Conservation (phyloP, 805 yeast genomes). For the Ogataea methanolica region DNA sequence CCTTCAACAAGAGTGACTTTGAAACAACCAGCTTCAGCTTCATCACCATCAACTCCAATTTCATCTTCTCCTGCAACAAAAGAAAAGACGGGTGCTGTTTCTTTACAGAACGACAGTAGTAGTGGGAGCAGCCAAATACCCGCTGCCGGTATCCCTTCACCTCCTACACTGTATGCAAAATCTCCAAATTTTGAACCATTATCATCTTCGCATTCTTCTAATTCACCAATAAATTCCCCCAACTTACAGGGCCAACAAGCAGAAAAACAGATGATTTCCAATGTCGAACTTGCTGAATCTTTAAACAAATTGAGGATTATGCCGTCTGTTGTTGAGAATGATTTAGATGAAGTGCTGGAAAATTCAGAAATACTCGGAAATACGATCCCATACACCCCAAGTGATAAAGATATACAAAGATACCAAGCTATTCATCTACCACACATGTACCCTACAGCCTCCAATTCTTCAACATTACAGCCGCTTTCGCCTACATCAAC, state of each 20-base stretch:
- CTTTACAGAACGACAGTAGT: not conserved
- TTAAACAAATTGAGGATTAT: constrained; percentile 25
- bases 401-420: not conserved
- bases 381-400: not conserved
- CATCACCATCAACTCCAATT: too few relatives aligned
- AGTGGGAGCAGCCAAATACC: not conserved
- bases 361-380: constrained; percentile 6
- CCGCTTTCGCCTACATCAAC: not conserved
- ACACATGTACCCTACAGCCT: not conserved
- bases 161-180: not conserved
- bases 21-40: too few relatives aligned
- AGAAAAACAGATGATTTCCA: constrained; percentile 9
- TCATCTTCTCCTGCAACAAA: too few relatives aligned
- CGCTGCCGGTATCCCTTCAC: not conserved
- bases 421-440: constrained; percentile 1
- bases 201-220: constrained; percentile 17
- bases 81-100: too few relatives aligned
- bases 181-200: constrained; percentile 10
- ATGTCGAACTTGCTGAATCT: constrained; percentile 21
- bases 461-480: not conserved
- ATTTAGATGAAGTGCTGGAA: constrained; percentile 29
- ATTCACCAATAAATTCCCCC: constrained; percentile 15
- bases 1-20: too few relatives aligned
- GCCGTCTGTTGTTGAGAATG: constrained; percentile 31
- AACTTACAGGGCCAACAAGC: constrained; percentile 6